Evolutionary conservation across 305 asterid species (phyloP).

Genomic region (Plantago rigida): DNA sequence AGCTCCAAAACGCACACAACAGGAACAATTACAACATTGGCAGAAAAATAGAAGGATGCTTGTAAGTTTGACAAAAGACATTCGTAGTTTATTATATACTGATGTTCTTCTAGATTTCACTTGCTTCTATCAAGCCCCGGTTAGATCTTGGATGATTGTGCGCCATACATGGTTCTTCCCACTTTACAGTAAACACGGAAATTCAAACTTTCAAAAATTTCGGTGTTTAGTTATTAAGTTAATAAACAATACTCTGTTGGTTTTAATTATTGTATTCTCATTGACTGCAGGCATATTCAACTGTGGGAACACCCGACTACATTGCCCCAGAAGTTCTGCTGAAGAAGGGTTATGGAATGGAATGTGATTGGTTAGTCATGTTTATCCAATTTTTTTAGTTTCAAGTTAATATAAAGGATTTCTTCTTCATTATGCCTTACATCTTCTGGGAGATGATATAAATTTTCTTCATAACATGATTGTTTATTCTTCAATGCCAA

Average conservation of each 20-base stretch:
- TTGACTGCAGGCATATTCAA: conserved; percentile 78
- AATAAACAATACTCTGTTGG: conserved; percentile 12
- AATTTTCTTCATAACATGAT: not conserved
- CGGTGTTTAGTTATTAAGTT: conserved; percentile 19
- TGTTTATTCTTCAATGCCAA: conserved; percentile 1
- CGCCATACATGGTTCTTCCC: conserved; percentile 19
- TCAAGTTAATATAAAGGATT: not conserved
- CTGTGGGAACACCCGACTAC: conserved; percentile 95
- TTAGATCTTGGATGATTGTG: conserved; percentile 10
- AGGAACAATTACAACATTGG: conserved; percentile 92
- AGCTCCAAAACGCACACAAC: conserved; percentile 77
- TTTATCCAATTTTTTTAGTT: conserved; percentile 18
- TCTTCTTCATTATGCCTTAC: conserved; percentile 11
- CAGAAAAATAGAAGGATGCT: conserved; percentile 92
- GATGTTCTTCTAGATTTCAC: conserved; percentile 13
- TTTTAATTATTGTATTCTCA: conserved; percentile 20
- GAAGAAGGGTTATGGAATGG: conserved; percentile 96
- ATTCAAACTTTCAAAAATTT: conserved; percentile 2
- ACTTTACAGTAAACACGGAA: conserved; percentile 15
- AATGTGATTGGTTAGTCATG: conserved; percentile 86
- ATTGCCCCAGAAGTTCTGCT: conserved; percentile 93
- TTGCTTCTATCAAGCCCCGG: conserved; percentile 15
- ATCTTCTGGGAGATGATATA: conserved; percentile 17
- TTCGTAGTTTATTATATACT: conserved; percentile 17
- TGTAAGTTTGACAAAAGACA: conserved; percentile 39